Conservation (phyloP, 202 grass and related monocot species). For the Schoenoplectus tabernaemontani region DNA sequence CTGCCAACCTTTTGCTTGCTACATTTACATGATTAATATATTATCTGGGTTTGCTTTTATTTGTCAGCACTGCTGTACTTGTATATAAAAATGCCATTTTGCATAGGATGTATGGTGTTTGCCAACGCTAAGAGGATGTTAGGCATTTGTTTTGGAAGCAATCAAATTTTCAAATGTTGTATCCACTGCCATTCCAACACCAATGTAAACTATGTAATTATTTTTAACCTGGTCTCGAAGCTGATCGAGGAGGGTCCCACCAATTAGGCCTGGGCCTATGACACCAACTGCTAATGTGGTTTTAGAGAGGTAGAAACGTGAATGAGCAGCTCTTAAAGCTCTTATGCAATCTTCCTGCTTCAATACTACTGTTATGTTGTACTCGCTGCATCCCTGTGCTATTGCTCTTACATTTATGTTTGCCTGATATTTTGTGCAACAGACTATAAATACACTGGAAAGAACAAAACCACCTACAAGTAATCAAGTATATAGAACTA, state of each 20-base stretch:
- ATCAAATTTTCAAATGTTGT: not conserved
- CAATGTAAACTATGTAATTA: not conserved
- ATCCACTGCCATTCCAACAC: not conserved
- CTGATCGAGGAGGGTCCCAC: conserved; percentile 76
- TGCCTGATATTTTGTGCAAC: conserved; percentile 37
- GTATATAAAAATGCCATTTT: not conserved
- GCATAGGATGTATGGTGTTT: not conserved
- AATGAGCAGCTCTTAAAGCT: conserved; percentile 80
- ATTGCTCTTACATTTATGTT: conserved; percentile 97
- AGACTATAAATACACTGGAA: conserved; percentile 4
- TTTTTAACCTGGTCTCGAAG: conserved; percentile 76
- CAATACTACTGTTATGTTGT: conserved; percentile 96
- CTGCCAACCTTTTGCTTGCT: not conserved
- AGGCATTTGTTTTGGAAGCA: not conserved
- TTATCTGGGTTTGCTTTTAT: not conserved
- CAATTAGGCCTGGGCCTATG: conserved; percentile 91
- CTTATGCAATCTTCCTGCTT: conserved; percentile 96
- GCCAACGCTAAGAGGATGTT: not conserved
- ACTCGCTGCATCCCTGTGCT: conserved; percentile 98
- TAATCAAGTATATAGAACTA: no score
- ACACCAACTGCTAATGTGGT: conserved; percentile 82
- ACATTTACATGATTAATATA: conserved; percentile 1
- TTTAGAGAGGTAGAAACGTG: conserved; percentile 89
- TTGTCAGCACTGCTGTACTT: not conserved
- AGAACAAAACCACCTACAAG: not conserved